These are phyloP conservation scores for Verticillium isaacii DNA, from an alignment of 2,329 filamentous ascomycete species.

Conservation along the genomic window DNA sequence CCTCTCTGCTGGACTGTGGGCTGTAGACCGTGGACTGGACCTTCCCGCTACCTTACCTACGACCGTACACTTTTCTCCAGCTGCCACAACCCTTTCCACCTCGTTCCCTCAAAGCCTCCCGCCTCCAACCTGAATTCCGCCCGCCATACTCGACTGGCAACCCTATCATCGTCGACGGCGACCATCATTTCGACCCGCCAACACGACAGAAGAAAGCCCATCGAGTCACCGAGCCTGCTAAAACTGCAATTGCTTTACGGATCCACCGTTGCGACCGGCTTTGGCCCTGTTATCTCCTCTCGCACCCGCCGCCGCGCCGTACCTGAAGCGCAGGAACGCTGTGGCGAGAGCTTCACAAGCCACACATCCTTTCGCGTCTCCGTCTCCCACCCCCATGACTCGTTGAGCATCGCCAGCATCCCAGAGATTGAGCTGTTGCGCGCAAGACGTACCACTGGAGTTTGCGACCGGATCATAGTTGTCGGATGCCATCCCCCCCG, in stretches of 20 bases:
- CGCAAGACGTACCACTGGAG: not conserved
- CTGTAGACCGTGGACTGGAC: not conserved
- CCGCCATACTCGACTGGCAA: not conserved
- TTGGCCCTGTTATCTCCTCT: not conserved
- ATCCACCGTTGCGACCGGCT: not conserved
- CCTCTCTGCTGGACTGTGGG: not conserved
- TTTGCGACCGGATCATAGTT: not conserved
- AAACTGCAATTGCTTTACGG: not conserved
- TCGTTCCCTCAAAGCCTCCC: not conserved
- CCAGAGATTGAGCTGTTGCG: not conserved
- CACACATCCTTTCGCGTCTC: constrained; percentile 1
- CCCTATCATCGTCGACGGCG: not conserved
- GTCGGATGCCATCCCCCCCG: constrained; percentile 1
- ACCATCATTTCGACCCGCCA: not conserved
- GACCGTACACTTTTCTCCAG: constrained; percentile 2
- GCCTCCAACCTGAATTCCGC: not conserved
- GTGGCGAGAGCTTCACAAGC: constrained; percentile 6
- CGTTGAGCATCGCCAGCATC: not conserved
- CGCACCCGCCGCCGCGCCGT: not conserved
- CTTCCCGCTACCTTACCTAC: not conserved
- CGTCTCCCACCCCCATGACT: not conserved
- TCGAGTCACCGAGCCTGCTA: not conserved
- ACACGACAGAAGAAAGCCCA: not conserved
- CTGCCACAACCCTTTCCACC: constrained; percentile 1
- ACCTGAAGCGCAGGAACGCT: constrained; percentile 1